Evolutionary conservation across 1,139 yeast genomes (phyloP).

Genomic region (Yamadazyma epiphylla): DNA sequence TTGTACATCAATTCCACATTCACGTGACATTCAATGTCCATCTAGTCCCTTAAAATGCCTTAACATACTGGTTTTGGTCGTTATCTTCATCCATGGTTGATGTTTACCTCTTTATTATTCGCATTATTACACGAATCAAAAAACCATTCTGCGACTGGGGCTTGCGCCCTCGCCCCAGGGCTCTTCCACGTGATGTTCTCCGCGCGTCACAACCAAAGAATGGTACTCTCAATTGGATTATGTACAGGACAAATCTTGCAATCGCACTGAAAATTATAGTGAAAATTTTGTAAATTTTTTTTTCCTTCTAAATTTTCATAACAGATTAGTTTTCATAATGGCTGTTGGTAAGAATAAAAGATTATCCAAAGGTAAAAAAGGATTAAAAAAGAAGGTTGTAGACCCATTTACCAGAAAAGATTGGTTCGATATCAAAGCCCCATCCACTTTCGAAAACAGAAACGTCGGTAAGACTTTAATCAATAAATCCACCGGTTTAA

Average conservation of each 20-base stretch:
- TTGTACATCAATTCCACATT: too few relatives aligned
- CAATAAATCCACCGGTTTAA: constrained; percentile 50
- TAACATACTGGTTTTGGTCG: constrained; percentile 39
- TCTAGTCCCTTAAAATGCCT: not conserved
- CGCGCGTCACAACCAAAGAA: too few relatives aligned
- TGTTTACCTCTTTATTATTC: not conserved
- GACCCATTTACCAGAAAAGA: constrained; percentile 53
- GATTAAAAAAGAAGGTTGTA: constrained; percentile 50
- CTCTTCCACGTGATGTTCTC: not conserved
- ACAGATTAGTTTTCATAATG: constrained; percentile 29
- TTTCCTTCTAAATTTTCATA: not conserved
- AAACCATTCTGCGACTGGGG: not conserved
- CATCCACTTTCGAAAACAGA: constrained; percentile 50
- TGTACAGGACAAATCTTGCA: not conserved
- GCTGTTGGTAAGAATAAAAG: constrained; percentile 55
- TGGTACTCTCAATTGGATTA: not conserved
- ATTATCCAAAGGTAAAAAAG: constrained; percentile 52
- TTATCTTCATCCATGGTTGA: constrained; percentile 13
- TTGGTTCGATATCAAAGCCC: constrained; percentile 52
- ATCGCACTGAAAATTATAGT: not conserved
- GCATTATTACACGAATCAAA: not conserved
- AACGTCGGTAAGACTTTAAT: constrained; percentile 50
- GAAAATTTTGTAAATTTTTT: constrained; percentile 1
- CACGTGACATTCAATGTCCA: too few relatives aligned
- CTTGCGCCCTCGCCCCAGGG: not conserved